Evolutionary conservation across 163 green algal species (phyloP), one percentile per base, ranked within the genome.

Genomic region (Scenedesmus sp.): DNA sequence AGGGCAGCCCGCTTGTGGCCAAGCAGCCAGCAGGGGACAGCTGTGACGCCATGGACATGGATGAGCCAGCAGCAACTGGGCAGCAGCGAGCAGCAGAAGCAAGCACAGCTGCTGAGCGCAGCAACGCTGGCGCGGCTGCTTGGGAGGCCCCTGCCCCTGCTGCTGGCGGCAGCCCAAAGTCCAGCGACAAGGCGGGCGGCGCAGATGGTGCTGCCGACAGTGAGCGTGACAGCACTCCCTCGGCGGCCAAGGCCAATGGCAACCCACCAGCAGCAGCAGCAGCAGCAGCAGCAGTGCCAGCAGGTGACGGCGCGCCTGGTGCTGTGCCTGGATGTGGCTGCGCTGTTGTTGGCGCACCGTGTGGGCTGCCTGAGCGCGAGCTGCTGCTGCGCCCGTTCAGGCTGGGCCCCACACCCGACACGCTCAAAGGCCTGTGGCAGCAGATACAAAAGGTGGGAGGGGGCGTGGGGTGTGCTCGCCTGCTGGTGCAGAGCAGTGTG

Each of bases 331-430:
- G 18, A 12, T 44, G 33, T 51, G 73, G 43, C 53, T 90, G 70
- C 61, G 73, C n/a, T 20, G 76, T 85, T 30, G 70, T 24, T 42
- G 73, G 86, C 44, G 56, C 44, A 33, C 72, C 65, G 2, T 24
- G 46, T 43, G 37, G 26, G 51, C 70, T 72, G 9, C 73, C 59
- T 84, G 53, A 81, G 78, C 30, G 13, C 24, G 87, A 87, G 44
- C 56, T 91, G 78, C 35, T 81, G 87, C 56, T 91, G 87, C 78
- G 42, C 3, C 78, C 87, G 15, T 76, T 72, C 78, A 82, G 56
- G 78, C 42, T 80, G 40, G 79, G 87, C 37, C 79, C 87, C 24
- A n/a, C 12, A 16, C 85, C 85, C 15, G 85, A 90, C 72, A 20
- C 3, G 85, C 85, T 90, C 3, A 42, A 84, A 40, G 20, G 12